Evolutionary conservation across 306 rosid genomes (phyloP).

Genomic region (Acmispon strigosus): DNA sequence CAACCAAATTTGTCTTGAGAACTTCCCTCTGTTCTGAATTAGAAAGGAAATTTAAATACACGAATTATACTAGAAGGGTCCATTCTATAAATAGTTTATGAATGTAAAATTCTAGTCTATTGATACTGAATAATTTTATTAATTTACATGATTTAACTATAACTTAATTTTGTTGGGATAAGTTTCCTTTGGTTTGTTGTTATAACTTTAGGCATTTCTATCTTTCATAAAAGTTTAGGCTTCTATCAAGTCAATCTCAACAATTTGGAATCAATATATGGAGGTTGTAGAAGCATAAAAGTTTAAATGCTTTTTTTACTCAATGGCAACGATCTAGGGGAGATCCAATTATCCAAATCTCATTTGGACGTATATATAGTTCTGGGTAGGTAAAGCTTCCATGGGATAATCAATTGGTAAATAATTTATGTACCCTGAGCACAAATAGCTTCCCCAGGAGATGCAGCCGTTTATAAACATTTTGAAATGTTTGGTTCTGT

Average conservation of each 20-base stretch:
- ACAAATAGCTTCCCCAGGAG: neutral
- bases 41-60: neutral
- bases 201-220: neutral
- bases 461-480: neutral
- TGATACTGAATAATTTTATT: neutral
- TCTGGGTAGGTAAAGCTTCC: neutral
- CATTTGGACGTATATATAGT: neutral
- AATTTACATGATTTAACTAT: neutral
- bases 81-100: neutral
- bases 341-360: neutral
- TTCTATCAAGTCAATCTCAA: neutral
- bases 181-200: neutral
- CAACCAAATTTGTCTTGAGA: slow-evolving; percentile 8
- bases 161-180: neutral
- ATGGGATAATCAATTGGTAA: neutral
- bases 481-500: neutral
- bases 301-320: neutral
- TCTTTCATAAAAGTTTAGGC: neutral
- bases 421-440: neutral
- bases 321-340: neutral
- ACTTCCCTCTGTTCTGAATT: neutral
- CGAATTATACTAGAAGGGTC: neutral
- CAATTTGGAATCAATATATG: neutral
- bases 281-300: neutral
- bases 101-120: neutral